phyloP scores from a whole-genome alignment of 106 monocot species.

The Apostasia ramifera region DNA sequence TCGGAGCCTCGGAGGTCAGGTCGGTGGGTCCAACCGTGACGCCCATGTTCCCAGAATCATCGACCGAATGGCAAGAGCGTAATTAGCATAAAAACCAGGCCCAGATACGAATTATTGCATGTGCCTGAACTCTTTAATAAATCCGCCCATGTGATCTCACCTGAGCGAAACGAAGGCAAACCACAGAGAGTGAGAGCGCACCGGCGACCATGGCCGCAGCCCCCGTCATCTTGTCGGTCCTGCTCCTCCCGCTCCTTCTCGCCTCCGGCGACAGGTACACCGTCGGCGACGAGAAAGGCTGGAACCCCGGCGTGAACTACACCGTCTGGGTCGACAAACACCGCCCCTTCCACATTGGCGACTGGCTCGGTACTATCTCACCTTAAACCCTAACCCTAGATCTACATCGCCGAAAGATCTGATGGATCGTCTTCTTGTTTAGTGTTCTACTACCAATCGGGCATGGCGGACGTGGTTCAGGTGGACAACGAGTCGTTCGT shows the following conservation, averaged over 20 bases:
- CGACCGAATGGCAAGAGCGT: too few species aligned
- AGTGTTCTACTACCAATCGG: conserved; percentile 65
- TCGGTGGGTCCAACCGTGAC: too few species aligned
- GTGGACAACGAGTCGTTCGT: conserved; percentile 56
- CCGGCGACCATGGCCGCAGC: background rate
- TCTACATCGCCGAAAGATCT: background rate
- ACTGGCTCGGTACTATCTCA: conserved; percentile 69
- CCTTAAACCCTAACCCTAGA: background rate
- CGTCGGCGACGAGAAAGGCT: conserved; percentile 65
- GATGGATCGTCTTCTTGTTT: background rate
- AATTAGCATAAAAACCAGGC: too few species aligned
- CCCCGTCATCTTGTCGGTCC: conserved; percentile 7
- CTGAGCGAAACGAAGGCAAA: too few species aligned
- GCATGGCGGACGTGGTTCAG: conserved; percentile 53
- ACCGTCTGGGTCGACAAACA: conserved; percentile 72
- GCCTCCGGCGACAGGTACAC: conserved; percentile 39
- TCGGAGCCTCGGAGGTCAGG: too few species aligned
- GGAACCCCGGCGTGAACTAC: conserved; percentile 97
- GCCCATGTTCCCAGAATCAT: too few species aligned
- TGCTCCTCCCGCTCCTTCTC: background rate
- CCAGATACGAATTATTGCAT: too few species aligned
- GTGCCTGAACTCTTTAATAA: too few species aligned
- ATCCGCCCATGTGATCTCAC: too few species aligned
- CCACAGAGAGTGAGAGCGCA: too few species aligned
- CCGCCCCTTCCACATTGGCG: conserved; percentile 69